A percentile compares a stretch with the other conserved stretches of the same genome.
Conservation (phyloP, 441 rosid species). For the Biscutella laevigata region DNA sequence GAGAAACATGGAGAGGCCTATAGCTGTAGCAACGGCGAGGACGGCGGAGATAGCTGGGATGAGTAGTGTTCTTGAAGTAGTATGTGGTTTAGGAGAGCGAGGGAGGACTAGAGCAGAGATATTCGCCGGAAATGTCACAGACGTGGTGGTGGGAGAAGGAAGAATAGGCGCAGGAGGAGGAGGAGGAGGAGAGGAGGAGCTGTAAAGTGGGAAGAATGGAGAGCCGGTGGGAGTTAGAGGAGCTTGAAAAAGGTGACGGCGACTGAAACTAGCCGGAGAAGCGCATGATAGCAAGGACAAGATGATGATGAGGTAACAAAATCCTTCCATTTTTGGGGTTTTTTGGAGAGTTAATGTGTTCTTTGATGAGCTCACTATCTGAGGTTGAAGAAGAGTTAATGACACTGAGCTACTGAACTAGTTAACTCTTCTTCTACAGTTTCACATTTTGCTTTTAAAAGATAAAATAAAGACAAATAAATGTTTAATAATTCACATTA, state of each 20-base stretch:
- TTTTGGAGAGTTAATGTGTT: conserved; percentile 12
- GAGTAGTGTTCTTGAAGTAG: conserved; percentile 41
- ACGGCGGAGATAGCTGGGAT: conserved; percentile 48
- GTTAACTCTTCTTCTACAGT: conserved; percentile 8
- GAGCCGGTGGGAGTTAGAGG: too few relatives aligned
- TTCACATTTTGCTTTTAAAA: too few relatives aligned
- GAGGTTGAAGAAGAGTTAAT: conserved; percentile 12
- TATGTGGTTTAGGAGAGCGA: conserved; percentile 34
- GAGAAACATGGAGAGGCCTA: conserved; percentile 34
- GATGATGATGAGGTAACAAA: conserved; percentile 13
- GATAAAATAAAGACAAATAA: too few relatives aligned
- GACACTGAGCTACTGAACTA: not conserved
- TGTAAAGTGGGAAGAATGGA: conserved; percentile 36
- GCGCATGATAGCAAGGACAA: conserved; percentile 18
- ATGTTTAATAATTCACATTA: too few relatives aligned
- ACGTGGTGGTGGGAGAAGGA: conserved; percentile 51
- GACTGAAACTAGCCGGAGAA: conserved; percentile 5
- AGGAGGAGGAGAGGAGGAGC: conserved; percentile 31
- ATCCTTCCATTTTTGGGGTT: conserved; percentile 12
- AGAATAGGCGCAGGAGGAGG: conserved; percentile 49
- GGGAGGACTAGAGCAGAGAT: conserved; percentile 86
- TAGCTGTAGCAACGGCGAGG: conserved; percentile 32
- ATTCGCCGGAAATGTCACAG: conserved; percentile 86
- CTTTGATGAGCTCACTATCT: conserved; percentile 20
- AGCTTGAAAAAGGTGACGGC: conserved; percentile 27